Conservation (phyloP, 2,329 filamentous ascomycete species). For the Pseudogymnoascus sp. region DNA sequence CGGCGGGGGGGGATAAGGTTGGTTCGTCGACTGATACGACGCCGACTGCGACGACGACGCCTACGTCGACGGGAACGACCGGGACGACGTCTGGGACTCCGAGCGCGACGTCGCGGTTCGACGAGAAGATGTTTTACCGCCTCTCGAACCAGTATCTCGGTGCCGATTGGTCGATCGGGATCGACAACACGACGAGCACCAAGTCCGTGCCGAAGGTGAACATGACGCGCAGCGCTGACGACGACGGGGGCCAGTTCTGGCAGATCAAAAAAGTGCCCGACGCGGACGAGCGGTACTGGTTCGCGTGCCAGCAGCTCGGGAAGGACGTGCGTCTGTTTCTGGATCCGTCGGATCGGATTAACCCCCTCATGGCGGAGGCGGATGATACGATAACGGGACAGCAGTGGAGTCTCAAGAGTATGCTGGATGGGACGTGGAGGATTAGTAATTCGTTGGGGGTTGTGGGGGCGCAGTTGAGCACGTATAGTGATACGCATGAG, state of each 20-base stretch:
- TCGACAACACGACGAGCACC: background rate
- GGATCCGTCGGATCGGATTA: background rate
- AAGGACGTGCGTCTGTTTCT: background rate
- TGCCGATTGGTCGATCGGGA: background rate
- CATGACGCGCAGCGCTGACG: background rate
- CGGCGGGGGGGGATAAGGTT: background rate
- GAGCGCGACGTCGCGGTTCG: background rate
- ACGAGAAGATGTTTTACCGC: background rate
- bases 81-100: background rate
- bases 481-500: background rate
- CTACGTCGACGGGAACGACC: background rate
- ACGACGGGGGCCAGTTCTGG: background rate
- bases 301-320: background rate
- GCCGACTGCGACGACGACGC: background rate
- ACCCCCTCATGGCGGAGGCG: background rate
- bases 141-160: background rate
- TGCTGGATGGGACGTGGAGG: slow-evolving; percentile 1
- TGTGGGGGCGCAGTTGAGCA: background rate
- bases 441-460: background rate
- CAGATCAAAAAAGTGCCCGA: background rate
- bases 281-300: background rate
- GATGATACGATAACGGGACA: background rate
- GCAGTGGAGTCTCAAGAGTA: background rate
- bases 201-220: background rate
- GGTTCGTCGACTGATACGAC: background rate